Evolutionary conservation across 2,329 filamentous ascomycete genomes (phyloP), one percentile per base, ranked within the genome.

Genomic region (Beauveria caledonica): DNA sequence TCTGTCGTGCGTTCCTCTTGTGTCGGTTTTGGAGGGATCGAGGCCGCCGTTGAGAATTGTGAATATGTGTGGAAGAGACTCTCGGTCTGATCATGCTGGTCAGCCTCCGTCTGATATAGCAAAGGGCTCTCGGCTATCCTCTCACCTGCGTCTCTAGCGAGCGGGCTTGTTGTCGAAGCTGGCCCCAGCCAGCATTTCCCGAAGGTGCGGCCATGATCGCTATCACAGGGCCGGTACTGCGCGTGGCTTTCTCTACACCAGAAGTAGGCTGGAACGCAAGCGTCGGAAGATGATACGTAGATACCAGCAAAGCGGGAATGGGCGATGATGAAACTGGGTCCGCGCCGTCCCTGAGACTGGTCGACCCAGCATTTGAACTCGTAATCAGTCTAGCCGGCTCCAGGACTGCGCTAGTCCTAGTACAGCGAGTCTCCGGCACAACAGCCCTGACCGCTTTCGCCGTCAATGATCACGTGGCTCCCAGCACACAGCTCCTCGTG

Each of bases 161-260:
- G 68, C 94, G 84, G 63, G 92, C 90, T 76, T 97, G 93, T 73
- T 97, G 92, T 68, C 94, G 89, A 67, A 97, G 82, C 77, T 97
- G 92, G 70, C 91, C 87, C 94, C 94, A 99, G 77, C 92, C 87
- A 64, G 83, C 80, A 64, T 76, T 85, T 64, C 82, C 77, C 50
- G 78, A 76, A 62, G 78, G 74, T 66, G 79, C 71, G 64, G 81
- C 76, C 82, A 85, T 86, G 64, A 21, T 44, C 33, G 17, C 21
- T 15, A 21, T 13, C 8, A 17, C 23, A 9, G 40, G 44, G 29
- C 10, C n/a, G 33, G 40, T 48, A 10, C 48, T 7, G 27, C 15
- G 42, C n/a, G 42, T 10, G 17, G 19, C 44, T 23, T 9, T 44
- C 17, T 45, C 23, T 9, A 11, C 3, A 19, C 49, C 19, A n/a